Conservation (phyloP, 225 moss, liverwort and hornwort species). For the Pseudoscleropodium purum region DNA sequence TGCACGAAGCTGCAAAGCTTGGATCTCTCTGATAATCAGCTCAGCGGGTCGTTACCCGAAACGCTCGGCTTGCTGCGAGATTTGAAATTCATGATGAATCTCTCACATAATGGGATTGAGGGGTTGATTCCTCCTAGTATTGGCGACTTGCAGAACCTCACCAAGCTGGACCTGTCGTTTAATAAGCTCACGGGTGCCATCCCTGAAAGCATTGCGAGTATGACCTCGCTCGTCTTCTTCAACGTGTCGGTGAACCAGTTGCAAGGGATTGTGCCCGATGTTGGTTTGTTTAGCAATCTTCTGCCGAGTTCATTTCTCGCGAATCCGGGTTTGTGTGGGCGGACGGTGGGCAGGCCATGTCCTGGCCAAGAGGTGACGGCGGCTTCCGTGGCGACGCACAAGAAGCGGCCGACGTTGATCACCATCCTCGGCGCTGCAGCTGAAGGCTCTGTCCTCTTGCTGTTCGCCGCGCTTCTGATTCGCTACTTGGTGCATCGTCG, state of each 20-base stretch:
- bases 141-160: constrained; percentile 18
- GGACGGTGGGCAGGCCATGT: constrained; percentile 6
- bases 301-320: constrained; percentile 19
- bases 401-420: neutral
- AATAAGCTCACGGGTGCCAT: constrained; percentile 30
- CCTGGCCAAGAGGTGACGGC: neutral
- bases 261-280: constrained; percentile 25
- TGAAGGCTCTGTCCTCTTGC: constrained; percentile 20
- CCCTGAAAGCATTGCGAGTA: constrained; percentile 22
- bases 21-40: constrained; percentile 30
- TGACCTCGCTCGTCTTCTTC: constrained; percentile 25
- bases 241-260: constrained; percentile 45
- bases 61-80: constrained; percentile 7
- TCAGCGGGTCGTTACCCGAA: constrained; percentile 34
- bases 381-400: neutral
- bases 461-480: constrained; percentile 15
- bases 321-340: constrained; percentile 39
- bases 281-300: constrained; percentile 11
- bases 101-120: constrained; percentile 24
- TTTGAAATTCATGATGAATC: constrained; percentile 11
- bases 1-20: constrained; percentile 25
- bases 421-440: constrained; percentile 31
- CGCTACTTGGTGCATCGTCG: constrained; percentile 18
- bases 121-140: constrained; percentile 24
- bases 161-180: constrained; percentile 25